phyloP scores from a whole-genome alignment of 148 eudicot species.

The Rhododendron henanense region DNA sequence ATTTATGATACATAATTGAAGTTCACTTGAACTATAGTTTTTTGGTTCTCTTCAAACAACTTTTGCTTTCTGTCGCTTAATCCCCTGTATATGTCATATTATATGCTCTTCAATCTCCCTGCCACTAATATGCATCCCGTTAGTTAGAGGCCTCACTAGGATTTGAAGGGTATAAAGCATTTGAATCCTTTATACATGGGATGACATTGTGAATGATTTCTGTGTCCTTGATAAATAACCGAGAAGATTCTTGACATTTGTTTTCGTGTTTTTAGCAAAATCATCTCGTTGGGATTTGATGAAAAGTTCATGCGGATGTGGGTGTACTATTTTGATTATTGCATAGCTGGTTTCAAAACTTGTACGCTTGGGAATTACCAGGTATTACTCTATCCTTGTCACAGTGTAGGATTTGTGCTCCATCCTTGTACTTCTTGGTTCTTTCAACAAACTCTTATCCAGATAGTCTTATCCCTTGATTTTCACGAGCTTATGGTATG shows the following conservation, averaged over 20 bases:
- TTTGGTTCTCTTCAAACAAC: neutral
- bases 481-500: neutral
- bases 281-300: conserved; percentile 39
- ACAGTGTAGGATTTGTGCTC: neutral
- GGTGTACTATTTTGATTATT: conserved; percentile 87
- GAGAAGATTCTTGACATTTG: neutral
- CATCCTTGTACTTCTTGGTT: neutral
- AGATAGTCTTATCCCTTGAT: neutral
- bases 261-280: neutral
- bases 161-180: neutral
- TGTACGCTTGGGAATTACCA: conserved; percentile 69
- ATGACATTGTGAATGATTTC: neutral
- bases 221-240: neutral
- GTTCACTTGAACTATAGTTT: conserved; percentile 6
- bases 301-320: conserved; percentile 81
- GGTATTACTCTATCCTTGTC: conserved; percentile 30
- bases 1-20: neutral
- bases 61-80: neutral
- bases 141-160: neutral
- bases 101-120: neutral
- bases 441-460: neutral
- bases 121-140: neutral
- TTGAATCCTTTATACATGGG: neutral
- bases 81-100: neutral
- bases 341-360: conserved; percentile 80